Evolutionary conservation across 805 yeast genomes (phyloP), one percentile per base, ranked within the genome.

Genomic region (Candida michaelii): DNA sequence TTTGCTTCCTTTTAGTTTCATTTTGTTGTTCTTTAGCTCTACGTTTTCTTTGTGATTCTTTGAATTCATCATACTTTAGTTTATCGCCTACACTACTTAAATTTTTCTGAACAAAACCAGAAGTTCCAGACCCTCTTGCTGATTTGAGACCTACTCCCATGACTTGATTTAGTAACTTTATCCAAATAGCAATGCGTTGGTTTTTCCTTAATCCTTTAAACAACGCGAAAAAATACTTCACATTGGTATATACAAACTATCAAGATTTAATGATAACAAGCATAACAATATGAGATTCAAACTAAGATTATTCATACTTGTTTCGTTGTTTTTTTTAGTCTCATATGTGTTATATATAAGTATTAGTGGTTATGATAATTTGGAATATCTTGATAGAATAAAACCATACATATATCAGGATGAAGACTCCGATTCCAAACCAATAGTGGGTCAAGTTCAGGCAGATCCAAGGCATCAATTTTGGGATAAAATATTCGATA

Each of bases 71-170:
- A 24, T 54, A 56, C 17, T 50, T 56, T 12, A 55, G 45, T 44
- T 19, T 45, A 29, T 49, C 54, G 19, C 56, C 52, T 3, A 50
- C 25, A 13, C 56, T 49, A 0, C 72, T 56, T 1, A 59, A 54
- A 48, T 69, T 80, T 47, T 69, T 66, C 50, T 80, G 83, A 2
- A 81, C 72, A 50, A 71, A 69, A 0, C 87, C 87, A 17, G 83
- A 79, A 0, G 87, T 81, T 0, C 83, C 81, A 0, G 84, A 68
- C 0, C 87, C 86, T 49, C 82, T 63, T 0, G 83, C 77, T 0
- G 45, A 36, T 16, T 43, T 48, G 3, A 48, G 31, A 2, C 49
- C 52, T n/a, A 45, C 18, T 2, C 48, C 45, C 24, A 45, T 48
- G 5, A 5, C n/a, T n/a, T n/a, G n/a, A n/a, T n/a, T n/a, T n/a